Conservation (phyloP, 805 yeast species). For the Phaffomyces opuntiae region DNA sequence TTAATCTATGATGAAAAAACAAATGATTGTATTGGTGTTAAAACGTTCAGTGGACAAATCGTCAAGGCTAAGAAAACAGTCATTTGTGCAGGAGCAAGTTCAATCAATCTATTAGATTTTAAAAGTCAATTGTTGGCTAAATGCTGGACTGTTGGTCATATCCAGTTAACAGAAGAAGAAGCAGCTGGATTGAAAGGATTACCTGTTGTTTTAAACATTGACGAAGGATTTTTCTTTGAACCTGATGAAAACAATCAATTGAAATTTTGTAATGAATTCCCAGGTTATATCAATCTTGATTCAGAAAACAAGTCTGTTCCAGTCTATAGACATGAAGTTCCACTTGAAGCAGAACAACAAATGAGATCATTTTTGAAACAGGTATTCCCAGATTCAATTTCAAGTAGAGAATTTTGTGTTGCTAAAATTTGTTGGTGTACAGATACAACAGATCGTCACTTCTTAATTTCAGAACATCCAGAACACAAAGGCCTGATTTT, state of each 20-base stretch:
- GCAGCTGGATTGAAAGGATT: constrained; percentile 23
- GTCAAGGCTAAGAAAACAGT: constrained; percentile 24
- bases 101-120: constrained; percentile 29
- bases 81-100: constrained; percentile 35
- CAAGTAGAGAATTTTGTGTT: constrained; percentile 24
- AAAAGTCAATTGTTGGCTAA: constrained; percentile 31
- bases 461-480: constrained; percentile 27
- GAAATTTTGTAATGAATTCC: constrained; percentile 34
- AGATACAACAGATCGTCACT: constrained; percentile 29
- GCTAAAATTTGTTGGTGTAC: constrained; percentile 32
- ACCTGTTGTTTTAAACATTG: constrained; percentile 32
- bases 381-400: constrained; percentile 24
- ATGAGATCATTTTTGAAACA: constrained; percentile 29
- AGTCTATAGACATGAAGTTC: constrained; percentile 24
- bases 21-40: constrained; percentile 24
- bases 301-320: constrained; percentile 23
- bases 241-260: constrained; percentile 30
- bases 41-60: constrained; percentile 22
- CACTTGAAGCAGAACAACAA: constrained; percentile 26
- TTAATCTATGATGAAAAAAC: constrained; percentile 18
- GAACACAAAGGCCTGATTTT: constrained; percentile 21
- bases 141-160: constrained; percentile 37
- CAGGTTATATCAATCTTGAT: constrained; percentile 28
- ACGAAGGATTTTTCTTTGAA: constrained; percentile 36
- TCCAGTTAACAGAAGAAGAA: constrained; percentile 29